Base-by-base conservation (phyloP, 805 yeast species). In the Starmerella cellae region DNA sequence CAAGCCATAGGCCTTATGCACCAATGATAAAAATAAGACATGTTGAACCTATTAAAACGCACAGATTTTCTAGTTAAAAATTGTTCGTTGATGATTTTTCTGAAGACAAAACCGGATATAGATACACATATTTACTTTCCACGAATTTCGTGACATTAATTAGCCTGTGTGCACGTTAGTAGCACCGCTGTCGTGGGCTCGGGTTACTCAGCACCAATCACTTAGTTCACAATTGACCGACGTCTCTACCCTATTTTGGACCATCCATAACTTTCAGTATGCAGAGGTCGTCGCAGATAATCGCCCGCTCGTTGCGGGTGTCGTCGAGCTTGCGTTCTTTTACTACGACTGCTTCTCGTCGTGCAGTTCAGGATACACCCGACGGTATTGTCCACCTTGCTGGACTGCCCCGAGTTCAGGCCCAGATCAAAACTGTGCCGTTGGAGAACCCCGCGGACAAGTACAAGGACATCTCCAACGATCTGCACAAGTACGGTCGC, bases 401-500 rank as follows among this genome's bases (percentile, higher is more conserved):
- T 29, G 42, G 45, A 22, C 55, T 58, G 24, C 60, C 60, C 19
- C 57, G 62, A 32, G 67, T 47, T 28, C 37, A 41, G 48, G 52
- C 47, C 31, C 56, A 53, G 24, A 67, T 61, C 35, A 44, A 66
- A 9, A 42, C 59, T 37, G 61, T 62, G 16, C 42, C 39, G 22
- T 39, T 39, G 42, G 46, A 45, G 47, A 81, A 83, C 64, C 93
- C 93, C 34, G 77, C 83, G 41, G 94, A 82, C 51, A 70, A 75
- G 58, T 81, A 76, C 64, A 66, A 66, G 55, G 81, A 72, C 50
- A 76, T 73, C 46, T 61, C 63, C 41, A 87, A 77, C 57, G 83
- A 79, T 51, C 68, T 82, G 48, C 93, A 81, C 66, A 74, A 75
- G 62, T 83, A 80, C 61, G 94, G 94, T 22, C 71, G 74, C 43